These are phyloP conservation scores for Ostreobium quekettii DNA, from an alignment of 139 green algal genomes.

Conservation along the genomic window DNA sequence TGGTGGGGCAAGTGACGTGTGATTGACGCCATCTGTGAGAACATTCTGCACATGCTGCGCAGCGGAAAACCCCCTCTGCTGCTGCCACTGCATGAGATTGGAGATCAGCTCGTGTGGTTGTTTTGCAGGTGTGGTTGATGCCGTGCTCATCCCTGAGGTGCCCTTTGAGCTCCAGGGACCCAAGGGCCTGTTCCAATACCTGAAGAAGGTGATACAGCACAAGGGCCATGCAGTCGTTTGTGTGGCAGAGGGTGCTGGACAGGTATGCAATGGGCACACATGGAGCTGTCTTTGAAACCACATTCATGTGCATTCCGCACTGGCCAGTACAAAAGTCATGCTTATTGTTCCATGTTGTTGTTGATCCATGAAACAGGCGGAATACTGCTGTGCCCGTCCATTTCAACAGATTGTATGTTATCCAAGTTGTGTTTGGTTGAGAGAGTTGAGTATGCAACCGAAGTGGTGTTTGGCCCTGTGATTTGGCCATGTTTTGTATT, in stretches of 20 bases:
- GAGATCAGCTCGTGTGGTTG: not conserved
- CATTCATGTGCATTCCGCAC: too few species aligned
- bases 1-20: too few species aligned
- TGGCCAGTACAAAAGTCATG: too few species aligned
- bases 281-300: not conserved
- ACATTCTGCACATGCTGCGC: too few species aligned
- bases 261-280: slow-evolving; percentile 33
- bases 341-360: not conserved
- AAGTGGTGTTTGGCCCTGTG: too few species aligned
- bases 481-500: too few species aligned
- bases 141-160: slow-evolving; percentile 91
- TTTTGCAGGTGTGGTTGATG: slow-evolving; percentile 62
- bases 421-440: not conserved
- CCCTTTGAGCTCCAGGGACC: slow-evolving; percentile 74
- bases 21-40: too few species aligned
- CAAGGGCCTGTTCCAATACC: slow-evolving; percentile 64
- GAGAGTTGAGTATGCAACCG: too few species aligned
- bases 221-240: slow-evolving; percentile 75
- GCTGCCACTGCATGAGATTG: too few species aligned
- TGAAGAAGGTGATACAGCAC: slow-evolving; percentile 61
- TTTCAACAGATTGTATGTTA: not conserved
- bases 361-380: not conserved
- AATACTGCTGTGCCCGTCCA: not conserved
- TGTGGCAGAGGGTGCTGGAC: slow-evolving; percentile 57
- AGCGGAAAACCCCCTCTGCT: too few species aligned